A percentile compares a stretch with the other conserved stretches of the same genome.
Evolutionary conservation across 2,329 filamentous ascomycete species (phyloP).

Genomic region (Curvularia sp.): DNA sequence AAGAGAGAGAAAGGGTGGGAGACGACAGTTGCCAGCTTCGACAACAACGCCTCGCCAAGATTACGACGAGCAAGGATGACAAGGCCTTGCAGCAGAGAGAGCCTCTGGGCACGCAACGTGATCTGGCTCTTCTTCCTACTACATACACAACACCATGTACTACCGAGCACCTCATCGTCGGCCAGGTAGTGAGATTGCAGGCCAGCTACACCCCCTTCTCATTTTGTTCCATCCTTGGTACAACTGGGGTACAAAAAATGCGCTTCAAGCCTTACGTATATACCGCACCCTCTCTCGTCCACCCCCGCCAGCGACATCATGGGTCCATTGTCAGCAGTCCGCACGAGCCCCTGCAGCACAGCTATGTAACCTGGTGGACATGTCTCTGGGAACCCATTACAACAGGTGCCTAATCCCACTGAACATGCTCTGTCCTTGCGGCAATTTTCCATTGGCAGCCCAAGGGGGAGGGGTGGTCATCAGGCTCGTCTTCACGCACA

Average conservation of each 20-base stretch:
- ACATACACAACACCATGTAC: neutral
- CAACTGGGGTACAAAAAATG: neutral
- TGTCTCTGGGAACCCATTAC: neutral
- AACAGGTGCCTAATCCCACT: slow-evolving; percentile 6
- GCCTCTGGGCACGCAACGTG: slow-evolving; percentile 6
- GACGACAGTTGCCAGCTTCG: slow-evolving; percentile 16
- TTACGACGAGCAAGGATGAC: slow-evolving; percentile 18
- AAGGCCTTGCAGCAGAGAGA: slow-evolving; percentile 5
- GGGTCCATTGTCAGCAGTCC: slow-evolving; percentile 14
- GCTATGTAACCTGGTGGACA: neutral
- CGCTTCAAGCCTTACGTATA: slow-evolving; percentile 5
- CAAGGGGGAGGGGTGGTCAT: slow-evolving; percentile 4
- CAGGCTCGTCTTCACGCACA: slow-evolving; percentile 1
- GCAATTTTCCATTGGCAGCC: slow-evolving; percentile 11
- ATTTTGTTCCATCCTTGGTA: neutral
- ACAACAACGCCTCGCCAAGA: slow-evolving; percentile 22
- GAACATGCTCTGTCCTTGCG: slow-evolving; percentile 3
- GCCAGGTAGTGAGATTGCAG: neutral
- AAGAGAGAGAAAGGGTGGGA: slow-evolving; percentile 3
- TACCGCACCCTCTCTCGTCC: slow-evolving; percentile 4
- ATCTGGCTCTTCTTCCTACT: neutral
- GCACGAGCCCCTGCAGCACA: slow-evolving; percentile 1
- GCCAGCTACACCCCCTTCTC: neutral
- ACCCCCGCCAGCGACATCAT: slow-evolving; percentile 20
- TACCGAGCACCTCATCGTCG: neutral